These are phyloP conservation scores for Phytophthora pluvialis DNA, from an alignment of 352 stramenopile species.

Conservation along the genomic window DNA sequence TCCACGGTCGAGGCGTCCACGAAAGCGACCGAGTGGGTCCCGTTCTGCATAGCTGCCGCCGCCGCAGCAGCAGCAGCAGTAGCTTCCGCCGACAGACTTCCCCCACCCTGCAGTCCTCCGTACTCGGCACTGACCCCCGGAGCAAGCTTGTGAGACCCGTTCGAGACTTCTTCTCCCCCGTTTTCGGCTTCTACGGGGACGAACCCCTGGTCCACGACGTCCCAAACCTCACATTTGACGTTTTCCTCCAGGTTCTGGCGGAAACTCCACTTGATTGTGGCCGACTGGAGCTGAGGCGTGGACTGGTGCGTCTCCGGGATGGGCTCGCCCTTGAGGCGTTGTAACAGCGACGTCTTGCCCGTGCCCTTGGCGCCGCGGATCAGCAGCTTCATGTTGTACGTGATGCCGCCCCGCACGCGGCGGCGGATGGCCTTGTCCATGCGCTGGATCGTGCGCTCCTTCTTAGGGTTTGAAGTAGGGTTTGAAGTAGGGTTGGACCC, in stretches of 20 bases:
- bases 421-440: conserved; percentile 86
- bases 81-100: conserved; percentile 28
- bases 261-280: conserved; percentile 89
- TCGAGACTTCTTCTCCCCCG: neutral
- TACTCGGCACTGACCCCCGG: conserved; percentile 11
- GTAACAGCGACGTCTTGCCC: conserved; percentile 90
- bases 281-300: conserved; percentile 88
- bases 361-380: conserved; percentile 83
- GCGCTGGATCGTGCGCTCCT: conserved; percentile 76
- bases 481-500: conserved; percentile 18
- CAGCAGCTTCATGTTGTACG: conserved; percentile 94
- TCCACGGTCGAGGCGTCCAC: conserved; percentile 89
- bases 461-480: conserved; percentile 25
- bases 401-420: conserved; percentile 80
- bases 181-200: conserved; percentile 17
- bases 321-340: conserved; percentile 78
- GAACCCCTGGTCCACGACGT: conserved; percentile 90
- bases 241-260: conserved; percentile 73
- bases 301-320: conserved; percentile 73
- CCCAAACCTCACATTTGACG: conserved; percentile 92
- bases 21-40: conserved; percentile 64
- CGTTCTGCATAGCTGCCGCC: conserved; percentile 31
- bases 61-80: conserved; percentile 27
- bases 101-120: conserved; percentile 26
- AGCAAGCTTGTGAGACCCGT: neutral